Percentiles rank a stretch among this genome's conserved stretches.
phyloP scores from a whole-genome alignment of 345 rosid species.

The Corymbia maculata region DNA sequence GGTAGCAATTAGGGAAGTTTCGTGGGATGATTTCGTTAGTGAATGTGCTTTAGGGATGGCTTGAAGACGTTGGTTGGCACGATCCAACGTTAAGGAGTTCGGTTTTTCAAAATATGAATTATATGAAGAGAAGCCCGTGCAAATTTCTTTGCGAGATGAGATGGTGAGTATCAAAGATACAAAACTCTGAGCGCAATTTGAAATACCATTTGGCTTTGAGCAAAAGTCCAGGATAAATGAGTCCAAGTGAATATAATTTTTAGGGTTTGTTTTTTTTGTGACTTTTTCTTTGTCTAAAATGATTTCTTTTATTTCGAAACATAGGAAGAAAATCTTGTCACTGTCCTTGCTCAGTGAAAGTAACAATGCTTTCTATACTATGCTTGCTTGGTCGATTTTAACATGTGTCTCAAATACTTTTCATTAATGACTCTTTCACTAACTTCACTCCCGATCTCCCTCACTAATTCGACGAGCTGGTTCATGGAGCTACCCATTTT shows the following conservation, averaged over 20 bases:
- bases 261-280: fast-evolving
- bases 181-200: neutral
- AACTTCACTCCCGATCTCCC: fast-evolving
- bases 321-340: neutral
- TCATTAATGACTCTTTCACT: neutral
- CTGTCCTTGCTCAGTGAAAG: no score
- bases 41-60: neutral
- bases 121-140: fast-evolving
- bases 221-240: fast-evolving
- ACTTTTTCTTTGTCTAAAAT: no score
- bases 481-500: fast-evolving
- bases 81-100: neutral
- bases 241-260: fast-evolving
- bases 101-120: neutral
- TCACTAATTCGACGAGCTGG: fast-evolving
- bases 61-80: neutral
- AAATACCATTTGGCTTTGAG: fast-evolving
- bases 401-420: neutral
- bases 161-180: neutral
- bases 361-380: no score
- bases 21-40: neutral
- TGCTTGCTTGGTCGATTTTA: no score
- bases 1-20: neutral
- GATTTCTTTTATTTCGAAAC: no score
- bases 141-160: fast-evolving